A percentile compares a stretch with the other conserved stretches of the same genome.
Evolutionary conservation across 305 asterid genomes (phyloP).

Genomic region (Ruellia speciosa): DNA sequence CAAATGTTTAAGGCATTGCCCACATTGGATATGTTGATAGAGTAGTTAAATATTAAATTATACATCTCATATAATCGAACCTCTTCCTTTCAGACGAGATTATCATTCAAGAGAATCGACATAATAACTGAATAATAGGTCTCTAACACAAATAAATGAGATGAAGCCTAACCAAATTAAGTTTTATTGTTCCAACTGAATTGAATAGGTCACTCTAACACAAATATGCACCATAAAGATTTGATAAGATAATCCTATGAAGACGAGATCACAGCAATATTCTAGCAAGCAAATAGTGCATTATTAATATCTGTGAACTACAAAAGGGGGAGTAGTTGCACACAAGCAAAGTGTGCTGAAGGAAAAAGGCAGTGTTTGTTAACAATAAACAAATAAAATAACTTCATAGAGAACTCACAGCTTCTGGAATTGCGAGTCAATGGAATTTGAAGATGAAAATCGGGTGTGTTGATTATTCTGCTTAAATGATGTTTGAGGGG

Average conservation of each 20-base stretch:
- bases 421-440: constrained; percentile 66
- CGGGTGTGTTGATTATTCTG: constrained; percentile 36
- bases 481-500: constrained; percentile 40
- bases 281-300: background rate
- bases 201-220: too few relatives aligned
- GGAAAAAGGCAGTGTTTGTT: background rate
- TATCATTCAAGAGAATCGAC: background rate
- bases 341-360: constrained; percentile 8
- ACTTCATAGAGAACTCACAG: constrained; percentile 45
- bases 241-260: too few relatives aligned
- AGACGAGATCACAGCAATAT: background rate
- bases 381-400: constrained; percentile 4
- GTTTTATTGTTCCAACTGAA: background rate
- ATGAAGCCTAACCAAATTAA: background rate
- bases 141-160: constrained; percentile 12
- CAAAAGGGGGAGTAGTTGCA: constrained; percentile 13
- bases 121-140: background rate
- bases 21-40: background rate
- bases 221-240: background rate
- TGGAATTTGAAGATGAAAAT: constrained; percentile 40
- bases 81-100: background rate
- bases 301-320: too few relatives aligned
- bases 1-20: background rate
- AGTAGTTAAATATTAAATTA: background rate
- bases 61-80: background rate